Evolutionary conservation across 1,139 yeast genomes (phyloP).

Genomic region (Pichia sp.): DNA sequence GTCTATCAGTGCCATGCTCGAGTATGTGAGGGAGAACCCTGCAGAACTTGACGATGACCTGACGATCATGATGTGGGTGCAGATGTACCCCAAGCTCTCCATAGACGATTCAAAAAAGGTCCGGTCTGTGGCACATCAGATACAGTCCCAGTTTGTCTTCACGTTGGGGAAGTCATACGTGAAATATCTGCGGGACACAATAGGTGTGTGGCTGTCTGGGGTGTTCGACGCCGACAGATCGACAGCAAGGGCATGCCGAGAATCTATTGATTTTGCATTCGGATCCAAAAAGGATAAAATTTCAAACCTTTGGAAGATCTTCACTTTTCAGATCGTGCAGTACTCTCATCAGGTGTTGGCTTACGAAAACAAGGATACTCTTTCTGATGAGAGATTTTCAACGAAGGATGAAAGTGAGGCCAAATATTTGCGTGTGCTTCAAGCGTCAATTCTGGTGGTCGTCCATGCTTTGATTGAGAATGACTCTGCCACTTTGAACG

Average conservation of each 20-base stretch:
- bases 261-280: constrained; percentile 51
- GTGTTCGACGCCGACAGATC: constrained; percentile 61
- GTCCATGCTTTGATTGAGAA: constrained; percentile 21
- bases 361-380: constrained; percentile 54
- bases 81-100: constrained; percentile 73
- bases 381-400: constrained; percentile 73
- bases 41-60: constrained; percentile 42
- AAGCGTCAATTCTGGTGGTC: constrained; percentile 49
- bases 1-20: constrained; percentile 56
- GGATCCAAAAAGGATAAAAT: constrained; percentile 52
- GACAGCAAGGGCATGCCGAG: constrained; percentile 50
- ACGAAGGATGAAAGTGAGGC: constrained; percentile 61
- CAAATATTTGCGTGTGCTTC: constrained; percentile 61
- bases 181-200: constrained; percentile 63
- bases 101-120: constrained; percentile 66
- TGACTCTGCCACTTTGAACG: constrained; percentile 21
- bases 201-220: constrained; percentile 73
- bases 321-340: constrained; percentile 51
- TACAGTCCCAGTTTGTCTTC: constrained; percentile 52
- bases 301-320: constrained; percentile 56
- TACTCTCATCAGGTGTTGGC: constrained; percentile 50
- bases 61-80: constrained; percentile 67
- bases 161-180: constrained; percentile 55
- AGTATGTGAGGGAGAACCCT: constrained; percentile 27
- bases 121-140: constrained; percentile 56